Base-by-base conservation (phyloP, 1,284 basidiomycete species). In the Lentinula novae-zelandiae region DNA sequence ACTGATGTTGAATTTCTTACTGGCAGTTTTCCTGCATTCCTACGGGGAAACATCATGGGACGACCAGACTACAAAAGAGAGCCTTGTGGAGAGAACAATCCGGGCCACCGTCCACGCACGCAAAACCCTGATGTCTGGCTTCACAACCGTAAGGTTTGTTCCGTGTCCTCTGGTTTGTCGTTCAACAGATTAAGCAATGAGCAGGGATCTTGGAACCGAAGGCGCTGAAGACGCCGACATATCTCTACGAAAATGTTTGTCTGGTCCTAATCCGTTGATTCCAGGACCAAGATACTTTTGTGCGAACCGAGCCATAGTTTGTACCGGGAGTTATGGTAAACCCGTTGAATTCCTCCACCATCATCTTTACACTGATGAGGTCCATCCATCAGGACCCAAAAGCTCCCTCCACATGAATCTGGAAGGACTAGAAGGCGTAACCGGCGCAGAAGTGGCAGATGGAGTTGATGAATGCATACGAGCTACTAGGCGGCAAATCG, bases 261-360 rank as follows among this genome's bases (percentile, higher is more conserved):
- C 84, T 8, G 76, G 76, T 5, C 74, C 77, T 7, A 70, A 78
- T n/a, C 70, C 82, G 0, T 68, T 87, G 56, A 82, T 84, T 13
- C 79, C 82, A 38, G 85, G 86, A 0, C 87, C 87, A 15, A 74
- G 86, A 61, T 85, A 88, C 68, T 89, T 86, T 67, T 83, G 80
- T 63, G 80, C 82, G 0, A 85, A 81, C 60, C 72, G 82, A 22
- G 86, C 84, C 4, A 84, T 90, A 62, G 84, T 85, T 13, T 73
- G 81, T 6, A 84, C 85, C 0, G 86, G 85, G 3, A 79, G 78
- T 59, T 88, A 89, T 67, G 83, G 86, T 85, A 64, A 51, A 27
- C 75, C 66, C 22, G 34, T 10, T 46, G 3, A 27, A n/a, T 33
- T 52, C 3, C 33, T 31, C 5, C 46, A 1, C 36, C 53, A 33